phyloP scores from a whole-genome alignment of 129 eudicot species.

The Artemisia argyi region DNA sequence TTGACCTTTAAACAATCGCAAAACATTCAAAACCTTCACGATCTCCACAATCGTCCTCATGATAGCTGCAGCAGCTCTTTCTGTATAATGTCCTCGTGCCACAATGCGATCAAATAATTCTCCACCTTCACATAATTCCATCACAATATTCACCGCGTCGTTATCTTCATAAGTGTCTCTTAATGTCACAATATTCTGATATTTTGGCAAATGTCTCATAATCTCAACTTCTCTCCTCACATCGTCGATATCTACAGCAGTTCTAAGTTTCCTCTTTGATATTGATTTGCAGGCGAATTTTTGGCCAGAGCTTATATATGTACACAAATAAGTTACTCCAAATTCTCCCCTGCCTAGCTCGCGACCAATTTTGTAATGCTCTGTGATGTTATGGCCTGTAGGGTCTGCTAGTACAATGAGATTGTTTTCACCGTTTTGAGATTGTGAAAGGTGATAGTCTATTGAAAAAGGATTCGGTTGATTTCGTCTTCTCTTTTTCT shows the following conservation, averaged over 20 bases:
- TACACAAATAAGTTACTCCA: constrained; percentile 76
- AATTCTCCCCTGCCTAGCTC: constrained; percentile 86
- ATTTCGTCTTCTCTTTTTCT: constrained; percentile 39
- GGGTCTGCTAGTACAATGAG: constrained; percentile 55
- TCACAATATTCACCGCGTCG: constrained; percentile 68
- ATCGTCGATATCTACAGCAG: constrained; percentile 78
- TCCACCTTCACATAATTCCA: constrained; percentile 90
- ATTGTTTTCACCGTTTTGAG: constrained; percentile 33
- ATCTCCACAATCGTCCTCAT: constrained; percentile 72
- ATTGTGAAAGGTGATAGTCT: constrained; percentile 42
- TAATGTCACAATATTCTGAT: constrained; percentile 67
- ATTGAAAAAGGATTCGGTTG: constrained; percentile 54
- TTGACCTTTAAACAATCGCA: not conserved
- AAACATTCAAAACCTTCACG: constrained; percentile 50
- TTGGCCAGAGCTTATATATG: constrained; percentile 49
- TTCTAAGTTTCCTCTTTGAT: constrained; percentile 79
- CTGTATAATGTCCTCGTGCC: constrained; percentile 78
- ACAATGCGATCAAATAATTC: constrained; percentile 80
- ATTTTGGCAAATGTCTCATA: constrained; percentile 74
- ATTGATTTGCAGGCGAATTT: constrained; percentile 74
- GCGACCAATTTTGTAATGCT: constrained; percentile 49
- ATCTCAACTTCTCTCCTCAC: constrained; percentile 85
- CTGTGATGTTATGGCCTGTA: constrained; percentile 46
- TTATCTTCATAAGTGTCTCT: constrained; percentile 79
- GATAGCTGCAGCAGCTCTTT: constrained; percentile 74